Percentiles rank a stretch among this genome's conserved stretches.
phyloP scores from a whole-genome alignment of 495 filamentous ascomycete species.

The Aspergillus bertholletiae region DNA sequence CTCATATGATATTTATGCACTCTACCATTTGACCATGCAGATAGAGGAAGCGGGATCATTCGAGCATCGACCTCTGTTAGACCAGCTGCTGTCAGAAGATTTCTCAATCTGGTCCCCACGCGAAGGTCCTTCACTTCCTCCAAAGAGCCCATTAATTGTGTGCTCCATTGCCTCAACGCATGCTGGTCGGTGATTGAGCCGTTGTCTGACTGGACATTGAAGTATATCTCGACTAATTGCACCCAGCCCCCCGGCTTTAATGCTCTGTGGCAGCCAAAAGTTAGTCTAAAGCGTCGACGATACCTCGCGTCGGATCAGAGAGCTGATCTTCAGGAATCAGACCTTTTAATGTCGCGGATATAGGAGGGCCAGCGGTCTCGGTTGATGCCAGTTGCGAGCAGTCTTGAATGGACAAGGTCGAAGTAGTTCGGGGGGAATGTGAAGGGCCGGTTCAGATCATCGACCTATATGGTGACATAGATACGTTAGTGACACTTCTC shows the following conservation, averaged over 20 bases:
- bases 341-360: slow-evolving; percentile 71
- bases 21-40: slow-evolving; percentile 71
- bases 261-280: slow-evolving; percentile 35
- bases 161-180: slow-evolving; percentile 72
- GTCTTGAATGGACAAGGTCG: slow-evolving; percentile 84
- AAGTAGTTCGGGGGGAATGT: slow-evolving; percentile 75
- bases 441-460: slow-evolving; percentile 74
- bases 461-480: slow-evolving; percentile 44
- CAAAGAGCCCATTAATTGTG: slow-evolving; percentile 61
- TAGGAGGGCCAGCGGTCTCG: slow-evolving; percentile 73
- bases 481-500: slow-evolving; percentile 23
- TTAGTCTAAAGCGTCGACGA: slow-evolving; percentile 13
- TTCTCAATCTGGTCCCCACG: slow-evolving; percentile 59
- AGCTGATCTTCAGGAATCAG: slow-evolving; percentile 10
- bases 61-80: slow-evolving; percentile 67
- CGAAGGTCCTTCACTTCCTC: slow-evolving; percentile 69
- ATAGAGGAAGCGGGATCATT: slow-evolving; percentile 72
- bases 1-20: background rate
- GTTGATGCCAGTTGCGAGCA: slow-evolving; percentile 77
- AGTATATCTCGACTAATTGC: slow-evolving; percentile 87
- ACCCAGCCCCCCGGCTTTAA: slow-evolving; percentile 76
- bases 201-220: slow-evolving; percentile 86
- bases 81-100: slow-evolving; percentile 62
- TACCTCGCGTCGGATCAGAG: background rate
- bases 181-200: slow-evolving; percentile 70